Evolutionary conservation across 192 early-diverging fungal species (phyloP), one percentile per base, ranked within the genome.

Genomic region (Backusella mclennaniae): DNA sequence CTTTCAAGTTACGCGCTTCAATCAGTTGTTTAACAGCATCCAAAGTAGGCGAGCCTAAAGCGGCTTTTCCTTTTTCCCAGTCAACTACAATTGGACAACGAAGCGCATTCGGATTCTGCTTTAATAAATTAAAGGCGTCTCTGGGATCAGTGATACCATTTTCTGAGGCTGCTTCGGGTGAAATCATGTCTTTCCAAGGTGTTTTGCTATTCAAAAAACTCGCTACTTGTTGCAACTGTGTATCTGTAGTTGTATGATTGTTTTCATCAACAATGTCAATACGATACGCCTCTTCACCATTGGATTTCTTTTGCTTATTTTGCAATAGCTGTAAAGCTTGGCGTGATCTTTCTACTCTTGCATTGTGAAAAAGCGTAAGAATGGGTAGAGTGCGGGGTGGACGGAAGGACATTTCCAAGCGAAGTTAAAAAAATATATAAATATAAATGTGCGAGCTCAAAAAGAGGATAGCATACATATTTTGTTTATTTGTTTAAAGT

Each of bases 41-140:
- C 0, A 75, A 31, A 29, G 78, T 66, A 4, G 80, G 73, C 12
- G 71, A 35, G 29, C 73, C 77, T 0, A 76, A 36, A 3, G 71
- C 82, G 17, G 82, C 82, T 21, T 74, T 79, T n/a, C 78, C 82
- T 39, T 74, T 73, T n/a, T 78, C 73, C 82, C 82, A 84, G 33
- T 84, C 82, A 7, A 84, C 74, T 0, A 80, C 79, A 41, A 84
- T 70, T 17, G 82, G 82, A 49, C 82, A 73, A 31, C 76, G 39
- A 19, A 84, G 63, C 14, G 67, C n/a, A 2, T 44, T 26, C 0
- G 70, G 79, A 7, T 78, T 44, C 1, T 81, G 6, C 36, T 42
- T 74, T 12, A 81, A 52, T 1, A 77, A n/a, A 0, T 71, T 26
- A 29, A 66, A 29, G 2, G 66, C 74, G 44, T 75, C 66, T 26